Conservation (phyloP, 495 filamentous ascomycete genomes). For the Staphylotrichum tortipilum region DNA sequence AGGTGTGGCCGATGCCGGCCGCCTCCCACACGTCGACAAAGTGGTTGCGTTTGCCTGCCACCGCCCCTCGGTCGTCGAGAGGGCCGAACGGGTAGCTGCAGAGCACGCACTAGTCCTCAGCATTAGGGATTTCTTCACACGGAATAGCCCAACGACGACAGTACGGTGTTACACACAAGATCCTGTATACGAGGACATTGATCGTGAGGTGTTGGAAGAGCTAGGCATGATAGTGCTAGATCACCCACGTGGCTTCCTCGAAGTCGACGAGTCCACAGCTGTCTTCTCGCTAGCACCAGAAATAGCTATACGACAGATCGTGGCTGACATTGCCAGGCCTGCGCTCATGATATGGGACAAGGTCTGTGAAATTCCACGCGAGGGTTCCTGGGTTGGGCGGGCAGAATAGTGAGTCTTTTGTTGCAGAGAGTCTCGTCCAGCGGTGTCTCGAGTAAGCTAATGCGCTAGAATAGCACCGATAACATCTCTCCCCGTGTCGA, state of each 20-base stretch:
- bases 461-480: background rate
- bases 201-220: background rate
- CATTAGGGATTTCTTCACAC: background rate
- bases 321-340: slow-evolving; percentile 1
- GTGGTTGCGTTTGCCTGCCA: slow-evolving; percentile 1
- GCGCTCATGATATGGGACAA: slow-evolving; percentile 4
- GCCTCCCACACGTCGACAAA: background rate
- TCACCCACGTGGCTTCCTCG: background rate
- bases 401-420: slow-evolving; percentile 1
- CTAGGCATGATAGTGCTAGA: background rate
- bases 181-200: background rate
- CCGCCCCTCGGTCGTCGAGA: background rate
- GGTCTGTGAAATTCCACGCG: background rate
- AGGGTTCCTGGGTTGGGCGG: background rate
- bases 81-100: background rate
- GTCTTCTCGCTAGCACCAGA: background rate
- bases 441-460: slow-evolving; percentile 1
- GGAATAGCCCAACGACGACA: background rate
- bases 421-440: background rate
- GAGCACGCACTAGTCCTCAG: background rate
- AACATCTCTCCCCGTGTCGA: slow-evolving; percentile 5
- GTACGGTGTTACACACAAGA: background rate
- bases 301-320: background rate
- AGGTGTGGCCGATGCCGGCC: background rate
- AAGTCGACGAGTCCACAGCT: background rate